Conservation (phyloP, 2,329 filamentous ascomycete species). For the Penicillium thymicola region DNA sequence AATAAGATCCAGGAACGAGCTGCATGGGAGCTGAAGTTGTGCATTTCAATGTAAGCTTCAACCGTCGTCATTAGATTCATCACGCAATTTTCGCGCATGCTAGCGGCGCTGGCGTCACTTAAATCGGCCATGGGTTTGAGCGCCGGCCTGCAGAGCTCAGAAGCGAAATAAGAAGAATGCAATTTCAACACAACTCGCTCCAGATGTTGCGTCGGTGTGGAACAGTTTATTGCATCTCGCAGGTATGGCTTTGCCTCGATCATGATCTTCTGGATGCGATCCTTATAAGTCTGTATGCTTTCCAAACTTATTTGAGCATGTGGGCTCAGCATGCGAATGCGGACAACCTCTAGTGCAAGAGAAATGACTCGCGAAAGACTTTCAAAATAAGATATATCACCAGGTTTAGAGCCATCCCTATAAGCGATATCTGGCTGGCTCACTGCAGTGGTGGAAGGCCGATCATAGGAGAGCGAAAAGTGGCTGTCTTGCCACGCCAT, state of each 20-base stretch:
- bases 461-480: slow-evolving; percentile 61
- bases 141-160: slow-evolving; percentile 60
- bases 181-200: slow-evolving; percentile 60
- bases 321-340: slow-evolving; percentile 54
- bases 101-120: slow-evolving; percentile 37
- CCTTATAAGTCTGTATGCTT: slow-evolving; percentile 55
- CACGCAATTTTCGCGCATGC: slow-evolving; percentile 54
- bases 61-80: slow-evolving; percentile 55
- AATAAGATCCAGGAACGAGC: slow-evolving; percentile 48
- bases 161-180: slow-evolving; percentile 61
- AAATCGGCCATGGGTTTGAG: slow-evolving; percentile 52
- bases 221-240: slow-evolving; percentile 49
- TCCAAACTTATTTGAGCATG: slow-evolving; percentile 53
- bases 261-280: slow-evolving; percentile 57
- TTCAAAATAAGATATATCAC: slow-evolving; percentile 56
- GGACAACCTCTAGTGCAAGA: slow-evolving; percentile 56
- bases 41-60: slow-evolving; percentile 59
- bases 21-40: slow-evolving; percentile 42
- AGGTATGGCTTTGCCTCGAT: slow-evolving; percentile 57
- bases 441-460: slow-evolving; percentile 55
- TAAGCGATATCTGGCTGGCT: slow-evolving; percentile 51
- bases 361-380: slow-evolving; percentile 56
- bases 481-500: slow-evolving; percentile 64
- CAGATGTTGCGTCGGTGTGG: slow-evolving; percentile 49
- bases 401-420: slow-evolving; percentile 46